These are phyloP conservation scores for Oxytropis ochrocephala DNA, from an alignment of 306 rosid species.

Conservation along the genomic window DNA sequence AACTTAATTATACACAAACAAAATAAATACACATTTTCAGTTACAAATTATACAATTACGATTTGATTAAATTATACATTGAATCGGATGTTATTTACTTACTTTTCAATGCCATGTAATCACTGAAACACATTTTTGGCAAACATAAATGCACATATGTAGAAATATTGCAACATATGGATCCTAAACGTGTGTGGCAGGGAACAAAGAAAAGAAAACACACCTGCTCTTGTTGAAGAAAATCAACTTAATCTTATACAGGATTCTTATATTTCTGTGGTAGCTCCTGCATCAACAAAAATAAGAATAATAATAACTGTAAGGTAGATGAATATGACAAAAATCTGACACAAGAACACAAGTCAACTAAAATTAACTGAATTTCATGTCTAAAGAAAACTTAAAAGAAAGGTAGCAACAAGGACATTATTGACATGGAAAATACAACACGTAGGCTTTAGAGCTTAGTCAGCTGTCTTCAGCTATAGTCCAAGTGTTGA, in stretches of 20 bases:
- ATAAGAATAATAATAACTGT: neutral
- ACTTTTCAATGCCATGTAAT: neutral
- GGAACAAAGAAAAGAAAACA: neutral
- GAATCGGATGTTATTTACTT: neutral
- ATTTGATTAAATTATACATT: neutral
- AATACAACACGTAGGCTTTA: neutral
- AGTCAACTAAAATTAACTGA: neutral
- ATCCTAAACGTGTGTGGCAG: neutral
- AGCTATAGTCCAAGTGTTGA: neutral
- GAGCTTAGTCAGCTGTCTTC: neutral
- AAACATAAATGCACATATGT: neutral
- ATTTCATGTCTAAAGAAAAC: neutral
- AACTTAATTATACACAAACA: neutral
- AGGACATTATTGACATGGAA: neutral
- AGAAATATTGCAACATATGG: neutral
- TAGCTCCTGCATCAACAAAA: constrained; percentile 49
- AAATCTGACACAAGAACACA: constrained; percentile 12
- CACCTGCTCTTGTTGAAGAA: constrained; percentile 84
- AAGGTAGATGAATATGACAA: neutral
- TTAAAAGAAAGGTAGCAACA: neutral
- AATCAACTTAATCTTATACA: constrained; percentile 76
- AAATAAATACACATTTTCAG: neutral
- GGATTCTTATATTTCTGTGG: constrained; percentile 67
- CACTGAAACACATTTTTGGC: neutral
- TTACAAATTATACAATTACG: neutral